Percentiles rank a stretch among this genome's conserved stretches.
These are phyloP conservation scores for Aureobasidium sp. DNA, from an alignment of 2,329 filamentous ascomycete genomes.

Conservation along the genomic window DNA sequence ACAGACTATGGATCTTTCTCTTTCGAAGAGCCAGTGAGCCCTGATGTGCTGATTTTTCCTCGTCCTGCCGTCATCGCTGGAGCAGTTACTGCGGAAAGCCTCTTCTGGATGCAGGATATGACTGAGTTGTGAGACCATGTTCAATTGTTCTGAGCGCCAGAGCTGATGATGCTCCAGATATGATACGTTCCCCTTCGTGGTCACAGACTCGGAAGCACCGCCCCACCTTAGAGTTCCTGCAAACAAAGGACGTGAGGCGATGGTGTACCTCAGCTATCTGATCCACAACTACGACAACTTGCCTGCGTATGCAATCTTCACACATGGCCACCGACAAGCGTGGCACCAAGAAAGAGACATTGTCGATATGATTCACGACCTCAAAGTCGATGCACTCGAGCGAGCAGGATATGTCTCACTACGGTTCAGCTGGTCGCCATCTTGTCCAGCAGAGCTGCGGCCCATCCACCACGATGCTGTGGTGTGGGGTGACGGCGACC, in stretches of 20 bases:
- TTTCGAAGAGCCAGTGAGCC: too few species aligned
- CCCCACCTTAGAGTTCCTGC: neutral
- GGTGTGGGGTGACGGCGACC: neutral
- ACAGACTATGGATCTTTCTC: too few species aligned
- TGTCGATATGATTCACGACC: neutral
- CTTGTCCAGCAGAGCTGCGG: conserved; percentile 22
- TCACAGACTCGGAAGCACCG: too few species aligned
- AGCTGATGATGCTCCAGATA: too few species aligned
- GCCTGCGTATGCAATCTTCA: neutral
- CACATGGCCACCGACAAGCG: neutral
- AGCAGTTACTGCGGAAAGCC: too few species aligned
- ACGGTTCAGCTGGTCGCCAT: neutral
- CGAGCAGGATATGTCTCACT: neutral
- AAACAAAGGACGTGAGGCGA: conserved; percentile 44
- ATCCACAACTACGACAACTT: conserved; percentile 24
- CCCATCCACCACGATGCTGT: conserved; percentile 14
- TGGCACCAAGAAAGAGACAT: neutral
- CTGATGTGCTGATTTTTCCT: too few species aligned
- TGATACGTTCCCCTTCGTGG: too few species aligned
- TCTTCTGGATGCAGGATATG: too few species aligned
- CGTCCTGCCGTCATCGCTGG: too few species aligned
- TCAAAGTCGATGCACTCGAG: neutral
- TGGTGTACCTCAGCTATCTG: conserved; percentile 43
- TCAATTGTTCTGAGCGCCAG: too few species aligned
- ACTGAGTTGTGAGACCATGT: too few species aligned